phyloP scores from a whole-genome alignment of 1,139 yeast genomes.

The Kazachstania sp. region DNA sequence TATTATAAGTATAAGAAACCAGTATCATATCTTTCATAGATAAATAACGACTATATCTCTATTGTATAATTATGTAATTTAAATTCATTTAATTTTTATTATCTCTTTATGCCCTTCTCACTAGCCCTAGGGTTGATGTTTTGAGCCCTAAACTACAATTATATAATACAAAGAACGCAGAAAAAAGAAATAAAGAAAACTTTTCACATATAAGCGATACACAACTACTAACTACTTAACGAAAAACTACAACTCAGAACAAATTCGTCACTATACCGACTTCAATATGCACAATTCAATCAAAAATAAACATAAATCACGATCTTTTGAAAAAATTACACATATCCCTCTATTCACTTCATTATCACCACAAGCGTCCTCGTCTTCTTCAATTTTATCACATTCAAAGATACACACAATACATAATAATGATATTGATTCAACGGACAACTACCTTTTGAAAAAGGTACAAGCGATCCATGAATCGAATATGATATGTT shows the following conservation, averaged over 20 bases:
- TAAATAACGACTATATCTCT: neutral
- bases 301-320: neutral
- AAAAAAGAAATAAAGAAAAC: no score
- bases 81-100: neutral
- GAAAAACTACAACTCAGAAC: no score
- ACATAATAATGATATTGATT: conserved; percentile 6
- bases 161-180: no score
- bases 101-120: no score
- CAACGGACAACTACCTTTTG: conserved; percentile 16
- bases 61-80: neutral
- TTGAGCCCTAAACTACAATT: no score
- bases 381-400: neutral
- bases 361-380: neutral
- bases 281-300: neutral
- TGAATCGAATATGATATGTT: conserved; percentile 57
- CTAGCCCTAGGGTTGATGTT: no score
- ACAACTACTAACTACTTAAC: no score
- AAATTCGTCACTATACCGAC: no score
- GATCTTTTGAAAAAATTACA: conserved; percentile 1
- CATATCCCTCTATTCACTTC: neutral
- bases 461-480: conserved; percentile 42
- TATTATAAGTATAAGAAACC: conserved; percentile 49
- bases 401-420: neutral
- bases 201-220: no score
- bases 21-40: neutral